Evolutionary conservation across 2,329 filamentous ascomycete genomes (phyloP).

Genomic region (Colletotrichum magnum): DNA sequence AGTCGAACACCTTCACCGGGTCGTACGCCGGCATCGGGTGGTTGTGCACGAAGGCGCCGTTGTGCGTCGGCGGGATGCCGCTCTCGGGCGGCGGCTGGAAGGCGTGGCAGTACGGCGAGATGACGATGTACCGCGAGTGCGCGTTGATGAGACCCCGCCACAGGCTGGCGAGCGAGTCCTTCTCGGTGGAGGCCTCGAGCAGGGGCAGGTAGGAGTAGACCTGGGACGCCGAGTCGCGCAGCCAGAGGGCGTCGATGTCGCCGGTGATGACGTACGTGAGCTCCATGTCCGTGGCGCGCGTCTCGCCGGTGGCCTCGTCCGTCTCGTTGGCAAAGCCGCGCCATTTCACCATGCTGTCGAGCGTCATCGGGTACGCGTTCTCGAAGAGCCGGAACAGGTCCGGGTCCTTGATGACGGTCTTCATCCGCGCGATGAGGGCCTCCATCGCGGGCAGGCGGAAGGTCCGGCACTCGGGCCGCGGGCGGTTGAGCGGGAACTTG

Average conservation of each 20-base stretch:
- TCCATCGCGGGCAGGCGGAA: slow-evolving; percentile 86
- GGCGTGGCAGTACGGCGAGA: slow-evolving; percentile 87
- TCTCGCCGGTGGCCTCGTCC: slow-evolving; percentile 42
- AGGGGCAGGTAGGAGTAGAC: slow-evolving; percentile 78
- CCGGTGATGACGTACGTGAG: slow-evolving; percentile 87
- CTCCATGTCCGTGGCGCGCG: slow-evolving; percentile 61
- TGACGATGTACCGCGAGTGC: slow-evolving; percentile 77
- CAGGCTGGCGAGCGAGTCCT: slow-evolving; percentile 74
- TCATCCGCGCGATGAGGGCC: slow-evolving; percentile 70
- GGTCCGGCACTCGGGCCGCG: slow-evolving; percentile 81
- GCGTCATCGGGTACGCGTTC: slow-evolving; percentile 86
- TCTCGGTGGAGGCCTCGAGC: slow-evolving; percentile 66
- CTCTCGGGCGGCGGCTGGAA: slow-evolving; percentile 89
- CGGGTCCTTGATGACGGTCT: slow-evolving; percentile 57
- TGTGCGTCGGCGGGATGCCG: slow-evolving; percentile 70
- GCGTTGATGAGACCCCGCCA: slow-evolving; percentile 81
- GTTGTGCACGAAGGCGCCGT: slow-evolving; percentile 72
- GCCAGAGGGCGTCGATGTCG: slow-evolving; percentile 90
- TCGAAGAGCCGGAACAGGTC: slow-evolving; percentile 86
- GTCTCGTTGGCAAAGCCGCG: slow-evolving; percentile 69
- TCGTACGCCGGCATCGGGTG: slow-evolving; percentile 75
- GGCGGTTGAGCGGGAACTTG: slow-evolving; percentile 84
- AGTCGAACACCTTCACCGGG: slow-evolving; percentile 79
- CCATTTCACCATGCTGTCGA: slow-evolving; percentile 87
- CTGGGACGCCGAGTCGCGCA: slow-evolving; percentile 86